phyloP scores from a whole-genome alignment of 208 protist genomes.

The Herpetomonas tarakana region DNA sequence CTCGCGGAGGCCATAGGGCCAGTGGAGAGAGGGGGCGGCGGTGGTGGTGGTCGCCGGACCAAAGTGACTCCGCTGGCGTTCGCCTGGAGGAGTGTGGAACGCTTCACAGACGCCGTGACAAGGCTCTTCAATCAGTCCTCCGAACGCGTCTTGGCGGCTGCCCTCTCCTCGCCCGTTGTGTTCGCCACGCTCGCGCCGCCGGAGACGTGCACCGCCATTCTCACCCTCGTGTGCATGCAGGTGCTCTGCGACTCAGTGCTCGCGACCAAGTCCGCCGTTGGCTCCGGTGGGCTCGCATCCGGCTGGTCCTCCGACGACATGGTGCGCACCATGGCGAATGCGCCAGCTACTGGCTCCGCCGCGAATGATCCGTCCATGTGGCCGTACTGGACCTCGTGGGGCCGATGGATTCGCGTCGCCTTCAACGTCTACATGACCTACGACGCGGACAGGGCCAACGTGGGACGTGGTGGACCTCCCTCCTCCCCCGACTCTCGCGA shows the following conservation, averaged over 20 bases:
- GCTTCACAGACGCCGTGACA: background rate
- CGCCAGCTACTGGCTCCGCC: no score
- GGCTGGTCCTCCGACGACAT: no score
- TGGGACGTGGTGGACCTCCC: background rate
- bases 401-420: background rate
- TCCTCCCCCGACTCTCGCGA: background rate
- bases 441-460: background rate
- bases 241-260: background rate
- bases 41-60: no score
- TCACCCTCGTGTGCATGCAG: background rate
- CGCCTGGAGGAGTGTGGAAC: background rate
- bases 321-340: no score
- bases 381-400: background rate
- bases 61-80: background rate
- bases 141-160: background rate
- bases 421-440: background rate
- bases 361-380: background rate
- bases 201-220: background rate
- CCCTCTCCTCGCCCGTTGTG: background rate
- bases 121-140: background rate
- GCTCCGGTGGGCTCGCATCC: background rate
- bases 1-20: background rate
- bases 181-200: background rate
- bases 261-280: background rate
- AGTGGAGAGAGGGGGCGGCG: background rate